phyloP scores from a whole-genome alignment of 2,329 filamentous ascomycete species.

The Penicillium corylophilum region DNA sequence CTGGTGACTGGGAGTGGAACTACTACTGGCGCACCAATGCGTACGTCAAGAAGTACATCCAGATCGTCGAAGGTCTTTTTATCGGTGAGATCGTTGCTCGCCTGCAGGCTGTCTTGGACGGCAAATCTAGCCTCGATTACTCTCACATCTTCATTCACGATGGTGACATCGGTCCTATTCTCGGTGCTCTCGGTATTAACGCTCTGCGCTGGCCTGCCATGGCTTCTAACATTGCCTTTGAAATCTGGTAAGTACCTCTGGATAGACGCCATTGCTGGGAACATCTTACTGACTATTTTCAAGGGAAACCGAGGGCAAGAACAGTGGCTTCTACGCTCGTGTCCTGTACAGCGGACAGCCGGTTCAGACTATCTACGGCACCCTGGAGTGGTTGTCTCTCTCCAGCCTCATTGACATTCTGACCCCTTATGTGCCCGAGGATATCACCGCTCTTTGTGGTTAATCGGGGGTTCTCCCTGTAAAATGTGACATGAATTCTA shows the following conservation, averaged over 20 bases:
- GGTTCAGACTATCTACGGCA: slow-evolving; percentile 30
- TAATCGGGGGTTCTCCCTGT: neutral
- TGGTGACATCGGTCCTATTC: slow-evolving; percentile 38
- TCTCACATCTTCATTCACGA: slow-evolving; percentile 41
- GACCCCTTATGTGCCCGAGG: slow-evolving; percentile 25
- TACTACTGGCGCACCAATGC: slow-evolving; percentile 41
- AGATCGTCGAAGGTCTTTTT: slow-evolving; percentile 38
- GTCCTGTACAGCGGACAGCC: slow-evolving; percentile 34
- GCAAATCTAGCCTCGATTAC: slow-evolving; percentile 27
- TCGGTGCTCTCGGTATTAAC: slow-evolving; percentile 37
- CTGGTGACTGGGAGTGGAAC: slow-evolving; percentile 45
- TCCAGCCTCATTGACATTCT: slow-evolving; percentile 27
- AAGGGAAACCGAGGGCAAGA: slow-evolving; percentile 13
- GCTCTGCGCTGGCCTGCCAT: slow-evolving; percentile 42
- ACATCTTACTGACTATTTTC: neutral
- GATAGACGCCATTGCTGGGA: no score
- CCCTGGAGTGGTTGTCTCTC: slow-evolving; percentile 32
- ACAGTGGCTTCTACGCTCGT: slow-evolving; percentile 21
- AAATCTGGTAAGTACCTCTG: slow-evolving; percentile 33
- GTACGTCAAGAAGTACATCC: slow-evolving; percentile 38
- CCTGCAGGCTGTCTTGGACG: slow-evolving; percentile 29
- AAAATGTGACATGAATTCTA: neutral
- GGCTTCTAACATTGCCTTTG: slow-evolving; percentile 41
- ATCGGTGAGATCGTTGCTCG: slow-evolving; percentile 37
- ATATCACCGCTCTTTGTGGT: slow-evolving; percentile 29